Percentiles rank a stretch among this genome's conserved stretches.
Evolutionary conservation across 1,284 basidiomycete genomes (phyloP).

Genomic region (Pyrrhoderma lamaoense): DNA sequence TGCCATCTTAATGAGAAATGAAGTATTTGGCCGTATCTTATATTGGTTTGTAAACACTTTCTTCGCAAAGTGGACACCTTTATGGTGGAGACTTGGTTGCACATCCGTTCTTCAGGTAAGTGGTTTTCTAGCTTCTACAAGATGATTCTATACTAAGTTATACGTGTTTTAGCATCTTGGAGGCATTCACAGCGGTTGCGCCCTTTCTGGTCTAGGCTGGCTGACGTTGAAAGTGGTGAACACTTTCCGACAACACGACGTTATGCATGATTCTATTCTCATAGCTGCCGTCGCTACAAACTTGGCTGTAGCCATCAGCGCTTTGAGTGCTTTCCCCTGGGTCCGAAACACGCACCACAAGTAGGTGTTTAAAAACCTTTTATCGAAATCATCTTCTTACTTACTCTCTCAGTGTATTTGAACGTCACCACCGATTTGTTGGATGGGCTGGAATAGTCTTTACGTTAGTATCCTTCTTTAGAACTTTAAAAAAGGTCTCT

Average conservation of each 20-base stretch:
- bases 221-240: slow-evolving; percentile 52
- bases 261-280: slow-evolving; percentile 48
- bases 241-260: slow-evolving; percentile 39
- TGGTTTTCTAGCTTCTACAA: background rate
- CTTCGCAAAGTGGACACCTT: slow-evolving; percentile 68
- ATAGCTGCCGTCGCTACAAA: slow-evolving; percentile 53
- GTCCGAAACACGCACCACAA: slow-evolving; percentile 72
- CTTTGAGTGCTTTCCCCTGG: slow-evolving; percentile 61
- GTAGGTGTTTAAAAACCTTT: slow-evolving; percentile 32
- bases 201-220: slow-evolving; percentile 59
- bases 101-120: slow-evolving; percentile 60
- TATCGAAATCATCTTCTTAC: slow-evolving; percentile 7
- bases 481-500: slow-evolving; percentile 21
- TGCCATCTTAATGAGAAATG: slow-evolving; percentile 49
- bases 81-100: slow-evolving; percentile 61
- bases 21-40: slow-evolving; percentile 47
- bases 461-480: background rate
- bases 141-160: slow-evolving; percentile 9
- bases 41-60: slow-evolving; percentile 44
- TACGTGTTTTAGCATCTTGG: slow-evolving; percentile 61
- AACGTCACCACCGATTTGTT: slow-evolving; percentile 68
- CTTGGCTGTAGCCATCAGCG: slow-evolving; percentile 44
- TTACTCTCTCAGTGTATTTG: slow-evolving; percentile 46
- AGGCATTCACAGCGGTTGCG: slow-evolving; percentile 48
- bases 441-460: slow-evolving; percentile 46